phyloP scores from a whole-genome alignment of 1,284 basidiomycete species.

The Sanguinoderma infundibulare region DNA sequence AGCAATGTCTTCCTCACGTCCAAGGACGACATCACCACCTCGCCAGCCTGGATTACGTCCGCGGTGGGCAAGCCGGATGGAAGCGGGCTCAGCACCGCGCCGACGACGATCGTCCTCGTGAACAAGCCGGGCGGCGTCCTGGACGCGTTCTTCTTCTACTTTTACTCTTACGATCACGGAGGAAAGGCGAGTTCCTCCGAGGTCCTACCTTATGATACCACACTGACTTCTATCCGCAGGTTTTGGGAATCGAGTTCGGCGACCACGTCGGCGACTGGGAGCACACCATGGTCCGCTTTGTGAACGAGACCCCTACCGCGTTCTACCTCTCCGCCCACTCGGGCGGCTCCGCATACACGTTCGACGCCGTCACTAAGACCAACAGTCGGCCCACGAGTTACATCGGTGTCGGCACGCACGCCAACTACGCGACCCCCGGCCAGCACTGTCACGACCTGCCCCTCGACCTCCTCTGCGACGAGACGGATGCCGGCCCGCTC shows the following conservation, averaged over 20 bases:
- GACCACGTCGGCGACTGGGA: constrained; percentile 43
- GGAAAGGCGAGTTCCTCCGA: constrained; percentile 21
- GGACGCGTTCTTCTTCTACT: constrained; percentile 47
- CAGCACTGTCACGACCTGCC: constrained; percentile 34
- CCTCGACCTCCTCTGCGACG: constrained; percentile 26
- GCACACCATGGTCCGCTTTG: constrained; percentile 42
- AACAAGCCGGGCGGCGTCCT: constrained; percentile 39
- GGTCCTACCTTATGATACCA: neutral
- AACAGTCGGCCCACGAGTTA: constrained; percentile 34
- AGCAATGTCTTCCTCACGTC: constrained; percentile 35
- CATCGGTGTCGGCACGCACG: constrained; percentile 37
- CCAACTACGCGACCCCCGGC: constrained; percentile 37
- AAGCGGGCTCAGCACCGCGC: constrained; percentile 29
- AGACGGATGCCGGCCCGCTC: constrained; percentile 28
- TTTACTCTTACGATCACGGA: constrained; percentile 38
- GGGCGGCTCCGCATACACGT: constrained; percentile 37
- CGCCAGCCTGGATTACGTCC: constrained; percentile 32
- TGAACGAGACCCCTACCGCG: constrained; percentile 35
- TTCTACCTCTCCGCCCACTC: constrained; percentile 42
- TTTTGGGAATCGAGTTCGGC: constrained; percentile 33
- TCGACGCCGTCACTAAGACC: constrained; percentile 26
- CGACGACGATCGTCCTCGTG: constrained; percentile 38
- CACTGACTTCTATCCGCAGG: constrained; percentile 11
- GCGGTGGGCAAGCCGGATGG: constrained; percentile 33
- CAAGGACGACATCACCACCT: constrained; percentile 31